Base-by-base conservation (phyloP, 352 stramenopile genomes). In the Pythium apleroticum region DNA sequence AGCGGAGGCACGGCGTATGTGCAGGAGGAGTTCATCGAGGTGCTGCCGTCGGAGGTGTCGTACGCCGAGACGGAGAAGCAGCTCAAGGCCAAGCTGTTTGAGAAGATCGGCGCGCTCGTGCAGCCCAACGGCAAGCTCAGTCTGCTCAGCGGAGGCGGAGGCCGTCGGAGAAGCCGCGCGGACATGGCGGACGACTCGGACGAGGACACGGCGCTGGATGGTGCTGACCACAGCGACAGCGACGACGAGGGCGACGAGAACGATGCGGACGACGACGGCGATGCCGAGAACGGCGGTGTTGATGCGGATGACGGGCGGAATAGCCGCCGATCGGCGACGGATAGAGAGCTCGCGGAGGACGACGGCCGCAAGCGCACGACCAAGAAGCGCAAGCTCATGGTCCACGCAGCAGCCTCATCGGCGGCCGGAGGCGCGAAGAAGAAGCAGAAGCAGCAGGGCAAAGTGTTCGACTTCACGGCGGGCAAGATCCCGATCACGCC, bases 381-480 rank as follows among this genome's bases (percentile, higher is more conserved):
- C 1, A 91, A 90, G 61, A 89, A 88, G 50, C 73, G 80, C 41
- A 80, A 85, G 56, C 74, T 89, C 17, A 79, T 80, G 54, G 41
- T 60, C 22, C 20, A 19, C 20, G 45, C 45, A 8, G 28, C 73
- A 0, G 55, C 45, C 24, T 55, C 60, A 46, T 46, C 17, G 14
- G 33, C 30, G 1, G 19, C 35, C 30, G 30, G 30, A 10, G 30
- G 19, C n/a, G n/a, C n/a, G 19, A 81, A 71, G 24, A 88, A 88
- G 65, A 86, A 80, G 63, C 56, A 63, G 9, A 86, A 80, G 59
- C 66, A 80, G 59, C 66, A 80, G 11, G 67, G 65, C 31, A 74
- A 73, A 25, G 52, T 93, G 22, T 86, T 93, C 56, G 82, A 88
- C 35, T 93, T 88, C 50, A 85, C 82, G 12, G 82, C 82, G 14